Evolutionary conservation across 139 green algal genomes (phyloP).

Genomic region (Yamagishiella unicocca): DNA sequence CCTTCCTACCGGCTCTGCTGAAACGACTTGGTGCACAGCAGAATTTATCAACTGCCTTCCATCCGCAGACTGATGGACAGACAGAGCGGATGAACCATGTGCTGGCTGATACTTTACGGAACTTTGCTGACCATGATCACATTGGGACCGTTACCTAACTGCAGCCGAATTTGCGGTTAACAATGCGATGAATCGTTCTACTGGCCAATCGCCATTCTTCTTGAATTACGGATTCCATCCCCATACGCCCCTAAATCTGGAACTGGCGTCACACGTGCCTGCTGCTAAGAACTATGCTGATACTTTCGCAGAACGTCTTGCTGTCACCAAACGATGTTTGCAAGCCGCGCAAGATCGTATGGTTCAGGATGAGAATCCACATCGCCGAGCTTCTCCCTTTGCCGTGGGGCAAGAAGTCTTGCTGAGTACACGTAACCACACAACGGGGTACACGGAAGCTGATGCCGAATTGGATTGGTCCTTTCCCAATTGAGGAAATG

Average conservation of each 20-base stretch:
- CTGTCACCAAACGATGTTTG: neutral
- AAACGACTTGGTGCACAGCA: neutral
- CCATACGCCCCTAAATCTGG: neutral
- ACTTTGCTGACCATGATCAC: neutral
- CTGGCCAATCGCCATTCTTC: neutral
- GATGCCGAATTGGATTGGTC: constrained; percentile 27
- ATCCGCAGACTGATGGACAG: constrained; percentile 4
- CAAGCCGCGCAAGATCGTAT: neutral
- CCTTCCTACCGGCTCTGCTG: neutral
- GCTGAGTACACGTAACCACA: neutral
- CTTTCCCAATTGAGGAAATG: neutral
- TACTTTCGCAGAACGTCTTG: neutral
- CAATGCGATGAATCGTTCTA: constrained; percentile 9
- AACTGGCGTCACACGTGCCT: neutral
- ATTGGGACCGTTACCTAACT: neutral
- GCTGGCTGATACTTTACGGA: neutral
- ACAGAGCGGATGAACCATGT: constrained; percentile 4
- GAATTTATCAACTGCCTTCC: neutral
- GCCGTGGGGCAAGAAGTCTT: neutral
- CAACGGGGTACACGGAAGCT: neutral
- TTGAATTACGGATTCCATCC: constrained; percentile 18
- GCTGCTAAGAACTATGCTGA: neutral
- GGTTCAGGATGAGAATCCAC: neutral
- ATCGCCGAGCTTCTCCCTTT: neutral
- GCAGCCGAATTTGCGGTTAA: constrained; percentile 9